Percentiles rank a stretch among this genome's conserved stretches.
Conservation (phyloP, 768 basidiomycete species). For the Mycena galericulata region DNA sequence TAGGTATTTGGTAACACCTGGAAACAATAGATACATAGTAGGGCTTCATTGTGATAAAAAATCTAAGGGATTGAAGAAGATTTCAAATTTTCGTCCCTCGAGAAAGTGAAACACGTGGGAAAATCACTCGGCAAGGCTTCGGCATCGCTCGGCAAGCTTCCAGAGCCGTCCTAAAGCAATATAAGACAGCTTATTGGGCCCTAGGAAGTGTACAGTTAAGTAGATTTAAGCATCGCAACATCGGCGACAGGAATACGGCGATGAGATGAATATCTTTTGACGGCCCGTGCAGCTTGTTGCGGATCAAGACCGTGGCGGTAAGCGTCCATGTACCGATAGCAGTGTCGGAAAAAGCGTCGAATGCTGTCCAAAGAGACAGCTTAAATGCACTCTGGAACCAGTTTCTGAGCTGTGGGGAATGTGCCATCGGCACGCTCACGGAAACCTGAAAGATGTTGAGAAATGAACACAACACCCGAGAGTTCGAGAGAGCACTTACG, state of each 20-base stretch:
- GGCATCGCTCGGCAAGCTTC: slow-evolving; percentile 13
- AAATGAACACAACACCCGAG: slow-evolving; percentile 20
- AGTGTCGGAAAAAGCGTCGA: slow-evolving; percentile 36
- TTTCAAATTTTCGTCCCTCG: slow-evolving; percentile 8
- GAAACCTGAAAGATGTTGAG: slow-evolving; percentile 32
- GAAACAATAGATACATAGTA: slow-evolving; percentile 12
- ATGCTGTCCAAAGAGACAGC: slow-evolving; percentile 33
- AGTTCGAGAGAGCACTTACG: slow-evolving; percentile 22
- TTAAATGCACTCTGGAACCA: slow-evolving; percentile 40
- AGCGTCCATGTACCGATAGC: slow-evolving; percentile 37
- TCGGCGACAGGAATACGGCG: slow-evolving; percentile 33
- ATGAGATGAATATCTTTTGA: slow-evolving; percentile 44
- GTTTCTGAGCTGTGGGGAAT: slow-evolving; percentile 37
- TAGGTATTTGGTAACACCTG: neutral
- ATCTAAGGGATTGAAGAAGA: slow-evolving; percentile 21
- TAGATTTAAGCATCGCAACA: slow-evolving; percentile 16
- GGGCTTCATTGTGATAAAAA: slow-evolving; percentile 11
- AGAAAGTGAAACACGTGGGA: slow-evolving; percentile 25
- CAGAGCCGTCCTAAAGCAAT: neutral
- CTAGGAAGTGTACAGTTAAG: neutral
- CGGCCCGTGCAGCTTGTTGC: slow-evolving; percentile 41
- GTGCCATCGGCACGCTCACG: slow-evolving; percentile 38
- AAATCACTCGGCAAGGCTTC: slow-evolving; percentile 18
- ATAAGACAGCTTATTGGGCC: neutral
- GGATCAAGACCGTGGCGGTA: slow-evolving; percentile 41